Conservation (phyloP, 805 yeast genomes). For the Diddensiella santjacobensis region DNA sequence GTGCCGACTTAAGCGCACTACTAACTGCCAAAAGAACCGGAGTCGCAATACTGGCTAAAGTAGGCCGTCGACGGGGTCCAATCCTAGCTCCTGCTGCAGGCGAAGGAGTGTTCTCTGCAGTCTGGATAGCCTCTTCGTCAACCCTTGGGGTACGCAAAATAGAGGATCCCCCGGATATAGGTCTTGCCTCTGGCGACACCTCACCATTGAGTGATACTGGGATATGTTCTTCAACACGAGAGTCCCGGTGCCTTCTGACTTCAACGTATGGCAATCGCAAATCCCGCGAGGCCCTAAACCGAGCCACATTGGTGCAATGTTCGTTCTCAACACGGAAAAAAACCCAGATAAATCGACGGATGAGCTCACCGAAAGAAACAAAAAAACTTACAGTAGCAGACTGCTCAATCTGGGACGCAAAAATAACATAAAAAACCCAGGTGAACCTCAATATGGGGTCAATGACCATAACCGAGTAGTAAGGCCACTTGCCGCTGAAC, state of each 20-base stretch:
- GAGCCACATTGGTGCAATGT: constrained; percentile 83
- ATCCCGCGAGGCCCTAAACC: constrained; percentile 85
- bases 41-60: constrained; percentile 23
- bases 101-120: background rate
- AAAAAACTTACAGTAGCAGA: constrained; percentile 82
- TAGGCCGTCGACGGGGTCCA: constrained; percentile 4
- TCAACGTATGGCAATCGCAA: constrained; percentile 71
- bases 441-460: constrained; percentile 79
- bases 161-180: background rate
- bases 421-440: constrained; percentile 87
- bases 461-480: constrained; percentile 68
- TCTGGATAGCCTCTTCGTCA: constrained; percentile 1
- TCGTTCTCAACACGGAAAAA: constrained; percentile 94
- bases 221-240: background rate
- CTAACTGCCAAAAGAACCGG: constrained; percentile 28
- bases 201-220: background rate
- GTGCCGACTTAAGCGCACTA: constrained; percentile 23
- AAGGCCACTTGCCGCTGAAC: constrained; percentile 53
- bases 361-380: constrained; percentile 75
- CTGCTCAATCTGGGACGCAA: constrained; percentile 73
- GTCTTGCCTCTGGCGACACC: constrained; percentile 1
- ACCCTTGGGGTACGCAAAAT: background rate
- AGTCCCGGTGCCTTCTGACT: background rate
- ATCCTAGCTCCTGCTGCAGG: background rate
- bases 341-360: constrained; percentile 86